A percentile compares a stretch with the other conserved stretches of the same genome.
phyloP scores from a whole-genome alignment of 2,329 filamentous ascomycete genomes.

The Paracorniculantispora psalliotae region DNA sequence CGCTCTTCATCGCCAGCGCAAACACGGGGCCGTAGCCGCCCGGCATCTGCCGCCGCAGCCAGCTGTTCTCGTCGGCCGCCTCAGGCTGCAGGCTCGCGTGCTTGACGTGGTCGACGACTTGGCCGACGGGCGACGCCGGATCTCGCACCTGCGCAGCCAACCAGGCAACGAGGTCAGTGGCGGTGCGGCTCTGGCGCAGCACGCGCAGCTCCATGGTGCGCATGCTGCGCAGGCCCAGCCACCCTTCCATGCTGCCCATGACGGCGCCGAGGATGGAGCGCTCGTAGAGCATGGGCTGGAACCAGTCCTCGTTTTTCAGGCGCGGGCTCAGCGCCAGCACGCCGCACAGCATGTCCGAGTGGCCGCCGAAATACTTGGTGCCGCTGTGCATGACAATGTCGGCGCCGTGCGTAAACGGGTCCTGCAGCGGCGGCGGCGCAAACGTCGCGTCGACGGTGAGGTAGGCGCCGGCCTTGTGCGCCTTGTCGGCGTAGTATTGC shows the following conservation, averaged over 20 bases:
- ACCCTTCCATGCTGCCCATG: slow-evolving; percentile 85
- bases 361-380: slow-evolving; percentile 94
- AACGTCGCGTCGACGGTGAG: slow-evolving; percentile 89
- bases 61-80: slow-evolving; percentile 52
- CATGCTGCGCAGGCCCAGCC: slow-evolving; percentile 82
- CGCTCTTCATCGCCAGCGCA: slow-evolving; percentile 59
- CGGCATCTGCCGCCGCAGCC: slow-evolving; percentile 86
- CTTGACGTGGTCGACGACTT: slow-evolving; percentile 55
- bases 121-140: slow-evolving; percentile 38
- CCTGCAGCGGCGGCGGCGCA: slow-evolving; percentile 80
- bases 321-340: slow-evolving; percentile 63
- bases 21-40: slow-evolving; percentile 88
- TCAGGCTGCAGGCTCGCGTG: slow-evolving; percentile 78
- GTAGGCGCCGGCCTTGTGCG: slow-evolving; percentile 66
- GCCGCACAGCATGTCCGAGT: slow-evolving; percentile 89
- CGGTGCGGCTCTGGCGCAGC: slow-evolving; percentile 66
- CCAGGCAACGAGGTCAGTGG: slow-evolving; percentile 67
- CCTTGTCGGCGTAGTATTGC: slow-evolving; percentile 63
- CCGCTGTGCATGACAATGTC: slow-evolving; percentile 89
- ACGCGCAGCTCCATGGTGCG: slow-evolving; percentile 83
- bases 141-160: slow-evolving; percentile 48
- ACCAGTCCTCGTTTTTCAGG: slow-evolving; percentile 44
- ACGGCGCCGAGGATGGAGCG: slow-evolving; percentile 74
- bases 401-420: slow-evolving; percentile 76
- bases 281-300: slow-evolving; percentile 58